Percentiles rank a stretch among this genome's conserved stretches.
Conservation (phyloP, 352 stramenopile species). For the Phytopythium vexans region DNA sequence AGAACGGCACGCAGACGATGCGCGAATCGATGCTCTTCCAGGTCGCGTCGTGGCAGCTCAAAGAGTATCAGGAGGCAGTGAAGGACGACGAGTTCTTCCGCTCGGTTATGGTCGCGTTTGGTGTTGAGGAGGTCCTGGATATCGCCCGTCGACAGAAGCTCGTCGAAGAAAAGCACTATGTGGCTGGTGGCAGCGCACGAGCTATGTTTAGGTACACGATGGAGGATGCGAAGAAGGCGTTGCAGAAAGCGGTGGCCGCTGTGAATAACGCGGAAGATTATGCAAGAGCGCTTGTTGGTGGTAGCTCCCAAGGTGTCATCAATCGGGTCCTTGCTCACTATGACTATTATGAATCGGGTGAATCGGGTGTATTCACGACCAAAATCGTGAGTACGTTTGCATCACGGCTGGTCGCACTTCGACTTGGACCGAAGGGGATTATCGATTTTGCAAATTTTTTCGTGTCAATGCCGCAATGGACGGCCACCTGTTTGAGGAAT, state of each 20-base stretch:
- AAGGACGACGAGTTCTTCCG: neutral
- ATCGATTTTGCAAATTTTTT: neutral
- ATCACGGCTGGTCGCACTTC: too few relatives aligned
- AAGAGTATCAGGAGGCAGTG: neutral
- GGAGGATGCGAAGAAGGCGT: neutral
- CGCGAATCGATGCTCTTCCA: neutral
- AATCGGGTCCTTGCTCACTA: too few relatives aligned
- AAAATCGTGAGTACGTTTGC: too few relatives aligned
- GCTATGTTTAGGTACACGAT: conserved; percentile 1
- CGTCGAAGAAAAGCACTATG: neutral
- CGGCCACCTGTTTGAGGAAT: conserved; percentile 1
- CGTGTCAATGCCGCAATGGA: neutral
- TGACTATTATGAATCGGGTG: too few relatives aligned
- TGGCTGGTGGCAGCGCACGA: neutral
- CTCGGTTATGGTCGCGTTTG: neutral
- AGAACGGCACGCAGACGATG: neutral
- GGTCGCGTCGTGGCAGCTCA: neutral
- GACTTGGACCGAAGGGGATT: neutral
- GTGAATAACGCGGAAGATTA: too few relatives aligned
- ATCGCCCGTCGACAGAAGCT: neutral
- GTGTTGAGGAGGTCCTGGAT: neutral
- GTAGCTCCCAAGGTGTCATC: neutral
- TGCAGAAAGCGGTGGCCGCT: conserved; percentile 4
- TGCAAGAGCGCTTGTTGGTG: neutral
- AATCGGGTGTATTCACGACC: too few relatives aligned